These are phyloP conservation scores for Alternaria sp. DNA, from an alignment of 2,329 filamentous ascomycete genomes.

Conservation along the genomic window DNA sequence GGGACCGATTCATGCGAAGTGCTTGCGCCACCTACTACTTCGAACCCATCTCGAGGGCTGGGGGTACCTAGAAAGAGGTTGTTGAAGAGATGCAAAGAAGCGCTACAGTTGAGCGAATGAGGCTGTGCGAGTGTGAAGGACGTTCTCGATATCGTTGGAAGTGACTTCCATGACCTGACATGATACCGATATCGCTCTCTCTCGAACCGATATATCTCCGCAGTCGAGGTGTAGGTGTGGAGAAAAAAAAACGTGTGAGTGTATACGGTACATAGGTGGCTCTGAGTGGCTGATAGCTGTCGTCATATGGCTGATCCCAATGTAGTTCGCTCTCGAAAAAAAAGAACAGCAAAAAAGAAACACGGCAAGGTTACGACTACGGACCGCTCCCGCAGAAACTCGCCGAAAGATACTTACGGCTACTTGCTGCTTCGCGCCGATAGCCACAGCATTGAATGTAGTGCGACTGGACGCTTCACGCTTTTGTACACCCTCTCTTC, in stretches of 20 bases:
- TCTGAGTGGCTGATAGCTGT: constrained; percentile 6
- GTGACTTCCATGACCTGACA: not conserved
- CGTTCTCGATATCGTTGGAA: not conserved
- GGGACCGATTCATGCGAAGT: constrained; percentile 6
- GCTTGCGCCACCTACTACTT: constrained; percentile 25
- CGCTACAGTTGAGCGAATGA: constrained; percentile 20
- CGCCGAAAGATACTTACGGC: constrained; percentile 15
- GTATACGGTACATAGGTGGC: not conserved
- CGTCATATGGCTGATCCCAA: constrained; percentile 12
- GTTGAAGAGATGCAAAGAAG: constrained; percentile 17
- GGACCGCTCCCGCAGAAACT: constrained; percentile 20
- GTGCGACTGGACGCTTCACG: constrained; percentile 25
- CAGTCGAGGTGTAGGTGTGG: not conserved
- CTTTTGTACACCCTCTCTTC: constrained; percentile 22
- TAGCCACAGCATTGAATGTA: constrained; percentile 19
- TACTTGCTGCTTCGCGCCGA: constrained; percentile 8
- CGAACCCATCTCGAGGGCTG: constrained; percentile 13
- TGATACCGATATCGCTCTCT: not conserved
- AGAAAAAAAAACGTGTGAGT: not conserved
- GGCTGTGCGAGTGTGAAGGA: constrained; percentile 10
- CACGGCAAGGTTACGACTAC: constrained; percentile 8
- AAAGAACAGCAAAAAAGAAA: not conserved
- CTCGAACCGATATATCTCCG: no score
- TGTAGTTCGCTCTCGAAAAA: not conserved
- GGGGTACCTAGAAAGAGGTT: constrained; percentile 6